Evolutionary conservation across 345 rosid genomes (phyloP), one percentile per base, ranked within the genome.

Genomic region (Eucalyptus cloeziana): DNA sequence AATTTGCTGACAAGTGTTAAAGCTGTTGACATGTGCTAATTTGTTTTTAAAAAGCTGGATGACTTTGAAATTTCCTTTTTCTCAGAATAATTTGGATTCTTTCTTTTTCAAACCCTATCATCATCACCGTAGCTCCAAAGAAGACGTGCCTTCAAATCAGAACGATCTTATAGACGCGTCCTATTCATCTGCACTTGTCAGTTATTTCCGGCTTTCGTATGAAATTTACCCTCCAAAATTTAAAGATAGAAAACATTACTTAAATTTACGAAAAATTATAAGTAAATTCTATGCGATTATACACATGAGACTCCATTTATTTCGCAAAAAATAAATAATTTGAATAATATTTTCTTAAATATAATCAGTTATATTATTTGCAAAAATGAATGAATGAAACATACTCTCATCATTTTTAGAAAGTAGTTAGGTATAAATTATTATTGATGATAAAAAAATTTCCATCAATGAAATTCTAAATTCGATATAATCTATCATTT

Each of bases 391-490:
- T 64, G 5, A 27, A 64, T 30, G 71, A 64, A 64, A 64, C 1
- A 30, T 30, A 62, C 12, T 60, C 1, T 60, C 15, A 6, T 52
- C 58, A 52, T 21, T 60, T 27, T 25, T 1, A 4, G 27, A 60
- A 60, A 27, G 14, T 27, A 27, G 30, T 22, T 22, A 27, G 15
- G 15, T 6, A 64, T 62, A 64, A 64, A 30, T 64, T n/a, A 13
- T n/a, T 64, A 27, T 64, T 4, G 37, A 64, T n/a, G 16, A n/a
- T 30, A 30, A 64, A n/a, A n/a, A 30, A 60, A 0, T 0, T 3
- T 64, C 3, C 0, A 5, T n/a, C 14, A 8, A 30, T 8, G n/a
- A 13, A n/a, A 30, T 64, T 64, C 19, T 64, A 1, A 0, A 13
- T n/a, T 7, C 15, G 13, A 27, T 14, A 30, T n/a, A 64, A 24